These are phyloP conservation scores for Mycena epipterygia DNA, from an alignment of 768 basidiomycete genomes.

Conservation along the genomic window DNA sequence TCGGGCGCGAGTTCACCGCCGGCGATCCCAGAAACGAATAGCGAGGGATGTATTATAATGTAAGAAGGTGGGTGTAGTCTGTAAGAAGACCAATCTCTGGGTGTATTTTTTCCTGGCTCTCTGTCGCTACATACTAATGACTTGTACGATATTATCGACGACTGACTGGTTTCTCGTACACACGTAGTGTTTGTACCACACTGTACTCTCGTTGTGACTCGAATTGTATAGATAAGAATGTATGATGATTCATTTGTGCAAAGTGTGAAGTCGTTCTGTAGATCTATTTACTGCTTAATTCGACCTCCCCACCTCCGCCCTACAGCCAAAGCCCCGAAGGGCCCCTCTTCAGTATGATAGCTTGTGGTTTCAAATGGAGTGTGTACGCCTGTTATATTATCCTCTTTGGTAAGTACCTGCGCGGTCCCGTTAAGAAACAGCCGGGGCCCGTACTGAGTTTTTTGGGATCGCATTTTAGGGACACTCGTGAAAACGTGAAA, in stretches of 20 bases:
- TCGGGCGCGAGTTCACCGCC: constrained; percentile 38
- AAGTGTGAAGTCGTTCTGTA: too few relatives aligned
- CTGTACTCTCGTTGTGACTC: background rate
- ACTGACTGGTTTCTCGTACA: constrained; percentile 19
- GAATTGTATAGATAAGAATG: background rate
- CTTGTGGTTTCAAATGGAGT: too few relatives aligned
- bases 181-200: background rate
- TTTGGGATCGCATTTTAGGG: too few relatives aligned
- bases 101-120: constrained; percentile 25
- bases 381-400: too few relatives aligned
- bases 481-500: too few relatives aligned
- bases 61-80: constrained; percentile 23
- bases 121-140: constrained; percentile 23
- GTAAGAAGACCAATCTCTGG: constrained; percentile 17
- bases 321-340: too few relatives aligned
- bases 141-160: constrained; percentile 29
- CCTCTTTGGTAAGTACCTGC: too few relatives aligned
- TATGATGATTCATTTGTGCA: background rate
- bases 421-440: too few relatives aligned
- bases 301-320: too few relatives aligned
- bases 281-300: too few relatives aligned
- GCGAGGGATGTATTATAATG: constrained; percentile 29
- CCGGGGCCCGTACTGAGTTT: too few relatives aligned
- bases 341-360: too few relatives aligned
- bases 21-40: constrained; percentile 11